A percentile compares a stretch with the other conserved stretches of the same genome.
phyloP scores from a whole-genome alignment of 2,329 filamentous ascomycete species.

The Neophaeococcomyces mojaviensis region DNA sequence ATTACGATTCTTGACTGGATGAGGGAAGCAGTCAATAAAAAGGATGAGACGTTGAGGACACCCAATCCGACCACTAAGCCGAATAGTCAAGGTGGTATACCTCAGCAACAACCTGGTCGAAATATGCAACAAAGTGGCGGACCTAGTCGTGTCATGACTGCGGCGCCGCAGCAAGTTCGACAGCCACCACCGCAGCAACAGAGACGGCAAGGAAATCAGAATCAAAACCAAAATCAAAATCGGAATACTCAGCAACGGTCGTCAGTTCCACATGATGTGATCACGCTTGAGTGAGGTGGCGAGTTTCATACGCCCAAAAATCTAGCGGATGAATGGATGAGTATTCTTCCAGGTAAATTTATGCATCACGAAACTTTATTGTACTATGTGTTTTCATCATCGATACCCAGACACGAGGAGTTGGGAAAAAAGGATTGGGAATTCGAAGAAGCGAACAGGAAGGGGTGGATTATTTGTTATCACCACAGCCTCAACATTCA shows the following conservation, averaged over 20 bases:
- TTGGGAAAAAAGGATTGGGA: too few relatives aligned
- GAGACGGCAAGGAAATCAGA: background rate
- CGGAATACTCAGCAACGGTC: background rate
- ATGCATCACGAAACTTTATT: too few relatives aligned
- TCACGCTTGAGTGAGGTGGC: constrained; percentile 1
- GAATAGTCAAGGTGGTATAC: background rate
- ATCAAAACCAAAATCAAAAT: too few relatives aligned
- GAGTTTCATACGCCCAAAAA: too few relatives aligned
- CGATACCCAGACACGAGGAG: too few relatives aligned
- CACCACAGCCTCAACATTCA: too few relatives aligned
- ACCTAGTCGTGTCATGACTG: background rate
- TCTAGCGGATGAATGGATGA: too few relatives aligned
- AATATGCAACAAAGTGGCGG: background rate
- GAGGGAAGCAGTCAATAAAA: constrained; percentile 9
- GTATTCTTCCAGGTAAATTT: too few relatives aligned
- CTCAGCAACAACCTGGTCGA: background rate
- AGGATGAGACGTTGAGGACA: constrained; percentile 1
- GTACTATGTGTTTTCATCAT: too few relatives aligned
- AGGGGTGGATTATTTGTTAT: too few relatives aligned
- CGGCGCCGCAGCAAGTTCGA: background rate
- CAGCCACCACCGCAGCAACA: background rate
- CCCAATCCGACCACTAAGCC: background rate
- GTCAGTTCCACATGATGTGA: constrained; percentile 4
- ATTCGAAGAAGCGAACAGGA: too few relatives aligned
- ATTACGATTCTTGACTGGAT: constrained; percentile 16